Base-by-base conservation (phyloP, 1,284 basidiomycete species). In the Apiotrichum domesticum region DNA sequence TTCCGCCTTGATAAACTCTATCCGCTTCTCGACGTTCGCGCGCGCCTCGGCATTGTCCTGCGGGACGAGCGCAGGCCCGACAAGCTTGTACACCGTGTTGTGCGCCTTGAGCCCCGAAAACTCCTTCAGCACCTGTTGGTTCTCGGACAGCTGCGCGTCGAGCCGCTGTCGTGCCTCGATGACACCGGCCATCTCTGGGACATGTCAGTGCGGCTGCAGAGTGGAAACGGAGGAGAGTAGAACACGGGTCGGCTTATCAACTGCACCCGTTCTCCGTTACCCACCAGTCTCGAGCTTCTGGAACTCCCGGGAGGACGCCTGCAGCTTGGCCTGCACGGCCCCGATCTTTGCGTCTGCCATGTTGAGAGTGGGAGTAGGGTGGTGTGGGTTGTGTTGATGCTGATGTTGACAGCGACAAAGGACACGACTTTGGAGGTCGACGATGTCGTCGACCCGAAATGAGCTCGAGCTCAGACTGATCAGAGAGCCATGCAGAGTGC, bases 81-180 rank as follows among this genome's bases (percentile, higher is more conserved):
- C 83, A 47, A 92, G 84, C 78, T 98, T 98, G 81, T 87, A 98
- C 7, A 98, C 83, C 7, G 82, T 83, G 69, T 94, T 96, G 63
- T 85, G 83, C 1, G 85, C 77, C 49, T 86, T 87, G 55, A 97
- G 77, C 33, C 79, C 78, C n/a, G 79, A 77, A 69, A 98, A 93
- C 77, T 97, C 94, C 90, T 95, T 91, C 68, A 91, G 85, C 41
- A 98, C 95, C 56, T 85, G 80, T 74, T 94, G 87, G 77, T 95
- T 97, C 78, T 98, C 95, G 14, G 87, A 87, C 49, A 88, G 79
- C 72, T 98, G 94, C 0, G 91, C 85, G 64, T 93, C 92, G 29
- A 96, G 81, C 52, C 84, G 81, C 68, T 94, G 90, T 46, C 88
- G 81, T 13, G 85, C 86, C 63, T 90, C 89, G 43, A 96, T 85